A percentile compares a stretch with the other conserved stretches of the same genome.
Conservation (phyloP, 78 protist species). For the Dictyostelium citrinum region DNA sequence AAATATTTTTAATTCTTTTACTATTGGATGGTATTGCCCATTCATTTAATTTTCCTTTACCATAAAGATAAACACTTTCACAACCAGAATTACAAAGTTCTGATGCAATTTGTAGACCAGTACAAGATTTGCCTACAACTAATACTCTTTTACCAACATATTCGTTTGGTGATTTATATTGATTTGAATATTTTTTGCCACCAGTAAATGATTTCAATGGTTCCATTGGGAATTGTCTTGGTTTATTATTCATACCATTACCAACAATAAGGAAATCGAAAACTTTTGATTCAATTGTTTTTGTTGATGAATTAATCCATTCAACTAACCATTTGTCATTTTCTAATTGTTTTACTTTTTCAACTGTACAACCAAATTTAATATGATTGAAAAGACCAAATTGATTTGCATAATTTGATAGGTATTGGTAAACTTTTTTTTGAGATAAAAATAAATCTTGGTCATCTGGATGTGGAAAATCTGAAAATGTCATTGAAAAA, state of each 20-base stretch:
- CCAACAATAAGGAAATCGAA: not conserved
- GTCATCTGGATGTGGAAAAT: constrained; percentile 12
- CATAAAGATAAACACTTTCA: not conserved
- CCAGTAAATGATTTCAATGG: not conserved
- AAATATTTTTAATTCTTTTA: not conserved
- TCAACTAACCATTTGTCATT: not conserved
- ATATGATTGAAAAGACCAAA: not conserved
- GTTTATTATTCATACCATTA: not conserved
- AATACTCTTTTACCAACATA: not conserved
- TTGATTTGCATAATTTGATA: not conserved
- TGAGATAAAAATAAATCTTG: not conserved
- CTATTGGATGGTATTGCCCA: not conserved
- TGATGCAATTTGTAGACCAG: not conserved
- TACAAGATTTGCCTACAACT: not conserved
- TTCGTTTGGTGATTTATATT: not conserved
- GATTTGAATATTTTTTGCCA: not conserved
- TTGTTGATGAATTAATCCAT: not conserved
- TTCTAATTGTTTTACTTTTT: not conserved
- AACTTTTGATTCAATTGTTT: not conserved
- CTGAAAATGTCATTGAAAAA: not conserved
- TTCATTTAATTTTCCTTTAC: not conserved
- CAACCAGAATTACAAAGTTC: not conserved
- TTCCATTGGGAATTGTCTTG: not conserved
- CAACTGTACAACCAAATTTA: not conserved
- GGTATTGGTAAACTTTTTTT: not conserved